These are phyloP conservation scores for Phialocephala sp. DNA, from an alignment of 2,329 filamentous ascomycete genomes.

Conservation along the genomic window DNA sequence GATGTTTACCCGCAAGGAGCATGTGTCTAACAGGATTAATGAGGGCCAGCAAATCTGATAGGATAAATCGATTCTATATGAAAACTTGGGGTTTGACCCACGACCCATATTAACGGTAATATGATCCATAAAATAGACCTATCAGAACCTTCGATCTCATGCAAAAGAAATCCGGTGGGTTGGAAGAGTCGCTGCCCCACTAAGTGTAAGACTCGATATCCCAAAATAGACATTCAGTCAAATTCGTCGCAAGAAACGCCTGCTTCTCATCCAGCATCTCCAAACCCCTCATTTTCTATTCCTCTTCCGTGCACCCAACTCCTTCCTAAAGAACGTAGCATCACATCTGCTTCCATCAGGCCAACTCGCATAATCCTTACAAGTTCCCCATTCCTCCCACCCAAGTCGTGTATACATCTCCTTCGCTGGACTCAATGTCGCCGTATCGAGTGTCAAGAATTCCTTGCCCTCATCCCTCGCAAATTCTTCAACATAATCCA, in stretches of 20 bases:
- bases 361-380: slow-evolving; percentile 17
- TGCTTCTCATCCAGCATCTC: neutral
- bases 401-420: slow-evolving; percentile 19
- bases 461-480: slow-evolving; percentile 18
- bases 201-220: neutral
- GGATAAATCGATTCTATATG: neutral
- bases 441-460: slow-evolving; percentile 19
- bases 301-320: neutral
- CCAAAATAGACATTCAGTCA: neutral
- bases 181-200: neutral
- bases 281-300: neutral
- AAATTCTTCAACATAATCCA: slow-evolving; percentile 18
- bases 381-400: slow-evolving; percentile 24
- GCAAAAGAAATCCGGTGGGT: neutral
- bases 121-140: neutral
- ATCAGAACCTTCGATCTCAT: neutral
- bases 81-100: neutral
- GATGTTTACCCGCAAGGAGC: neutral
- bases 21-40: neutral
- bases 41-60: neutral
- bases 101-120: neutral
- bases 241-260: neutral
- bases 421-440: slow-evolving; percentile 15
- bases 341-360: slow-evolving; percentile 20
- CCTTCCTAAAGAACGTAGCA: slow-evolving; percentile 22